phyloP scores from a whole-genome alignment of 768 basidiomycete species.

The Mycena latifolia region DNA sequence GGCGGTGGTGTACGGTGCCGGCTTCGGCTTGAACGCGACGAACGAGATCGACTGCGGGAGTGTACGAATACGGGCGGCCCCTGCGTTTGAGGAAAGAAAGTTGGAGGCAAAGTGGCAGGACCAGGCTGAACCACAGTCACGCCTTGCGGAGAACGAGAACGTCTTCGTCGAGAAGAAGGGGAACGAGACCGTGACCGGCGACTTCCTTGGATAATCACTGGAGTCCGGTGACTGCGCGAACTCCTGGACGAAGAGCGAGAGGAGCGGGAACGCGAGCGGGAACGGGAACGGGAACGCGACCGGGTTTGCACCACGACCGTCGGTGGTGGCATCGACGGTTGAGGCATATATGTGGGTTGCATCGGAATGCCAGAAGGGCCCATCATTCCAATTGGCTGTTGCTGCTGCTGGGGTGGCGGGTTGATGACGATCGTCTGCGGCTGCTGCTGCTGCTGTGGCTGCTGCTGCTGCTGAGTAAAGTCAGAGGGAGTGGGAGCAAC shows the following conservation, averaged over 20 bases:
- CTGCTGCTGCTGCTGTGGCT: slow-evolving; percentile 12
- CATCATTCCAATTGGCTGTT: slow-evolving; percentile 6
- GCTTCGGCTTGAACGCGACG: neutral
- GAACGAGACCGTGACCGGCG: slow-evolving; percentile 28
- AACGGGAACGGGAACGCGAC: slow-evolving; percentile 27
- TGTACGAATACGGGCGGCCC: slow-evolving; percentile 3
- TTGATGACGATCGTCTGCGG: slow-evolving; percentile 32
- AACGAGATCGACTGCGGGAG: slow-evolving; percentile 12
- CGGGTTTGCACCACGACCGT: neutral
- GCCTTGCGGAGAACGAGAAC: slow-evolving; percentile 7
- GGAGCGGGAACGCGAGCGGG: slow-evolving; percentile 33
- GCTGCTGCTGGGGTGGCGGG: slow-evolving; percentile 7
- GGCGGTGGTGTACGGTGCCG: too few relatives aligned
- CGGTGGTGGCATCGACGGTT: neutral
- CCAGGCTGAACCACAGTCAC: slow-evolving; percentile 16
- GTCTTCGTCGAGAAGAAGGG: slow-evolving; percentile 2
- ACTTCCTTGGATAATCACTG: slow-evolving; percentile 24
- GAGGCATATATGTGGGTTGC: slow-evolving; percentile 17
- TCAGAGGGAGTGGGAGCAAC: slow-evolving; percentile 4
- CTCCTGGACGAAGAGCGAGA: slow-evolving; percentile 7
- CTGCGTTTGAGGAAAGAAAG: neutral
- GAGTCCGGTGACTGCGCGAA: neutral
- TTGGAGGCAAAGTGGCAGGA: slow-evolving; percentile 7
- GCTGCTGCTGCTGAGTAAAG: slow-evolving; percentile 5
- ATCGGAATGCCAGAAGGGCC: neutral